Evolutionary conservation across 176 grass and related monocot genomes (phyloP).

Genomic region (Dactylis glomerata): DNA sequence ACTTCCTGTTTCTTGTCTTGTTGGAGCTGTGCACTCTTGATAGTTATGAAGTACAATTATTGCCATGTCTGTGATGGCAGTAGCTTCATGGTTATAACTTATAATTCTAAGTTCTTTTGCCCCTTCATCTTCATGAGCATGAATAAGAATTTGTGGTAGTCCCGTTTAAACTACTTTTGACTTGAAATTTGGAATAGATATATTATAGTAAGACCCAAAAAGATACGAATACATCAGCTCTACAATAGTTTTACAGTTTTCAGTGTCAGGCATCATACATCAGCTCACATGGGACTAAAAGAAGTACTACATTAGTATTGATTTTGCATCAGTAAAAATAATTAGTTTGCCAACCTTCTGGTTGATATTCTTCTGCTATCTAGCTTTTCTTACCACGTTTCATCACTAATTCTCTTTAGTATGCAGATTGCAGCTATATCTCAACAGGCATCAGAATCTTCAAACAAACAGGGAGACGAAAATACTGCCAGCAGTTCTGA

Average conservation of each 20-base stretch:
- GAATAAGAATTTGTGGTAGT: neutral
- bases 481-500: slow-evolving; percentile 24
- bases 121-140: neutral
- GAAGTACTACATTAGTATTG: neutral
- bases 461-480: slow-evolving; percentile 43
- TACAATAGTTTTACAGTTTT: neutral
- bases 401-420: slow-evolving; percentile 3
- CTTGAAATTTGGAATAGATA: neutral
- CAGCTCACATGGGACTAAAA: neutral
- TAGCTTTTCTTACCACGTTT: slow-evolving; percentile 2
- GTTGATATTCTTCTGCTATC: neutral
- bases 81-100: neutral
- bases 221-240: neutral
- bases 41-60: neutral
- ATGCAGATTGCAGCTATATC: slow-evolving; percentile 87
- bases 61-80: neutral
- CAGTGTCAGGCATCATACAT: neutral
- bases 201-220: neutral
- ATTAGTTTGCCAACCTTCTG: neutral
- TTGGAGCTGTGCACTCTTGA: neutral
- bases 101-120: neutral
- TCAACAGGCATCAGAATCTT: slow-evolving; percentile 58
- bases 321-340: neutral
- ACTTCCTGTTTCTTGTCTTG: neutral
- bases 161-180: neutral